Percentiles rank a stretch among this genome's conserved stretches.
phyloP scores from a whole-genome alignment of 306 rosid genomes.

The Ziziphus jujuba region DNA sequence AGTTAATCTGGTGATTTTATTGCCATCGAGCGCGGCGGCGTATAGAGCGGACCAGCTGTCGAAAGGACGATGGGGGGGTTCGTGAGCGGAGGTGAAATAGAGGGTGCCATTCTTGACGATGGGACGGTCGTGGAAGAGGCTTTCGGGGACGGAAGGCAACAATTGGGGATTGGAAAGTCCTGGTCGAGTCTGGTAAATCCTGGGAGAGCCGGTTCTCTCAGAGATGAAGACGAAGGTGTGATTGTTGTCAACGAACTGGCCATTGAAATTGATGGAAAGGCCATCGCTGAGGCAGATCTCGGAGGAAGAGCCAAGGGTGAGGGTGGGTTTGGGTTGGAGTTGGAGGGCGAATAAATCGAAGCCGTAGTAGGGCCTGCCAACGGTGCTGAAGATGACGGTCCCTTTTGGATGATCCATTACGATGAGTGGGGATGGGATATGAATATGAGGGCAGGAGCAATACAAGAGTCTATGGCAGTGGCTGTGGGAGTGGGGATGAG shows the following conservation, averaged over 20 bases:
- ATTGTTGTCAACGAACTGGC: constrained; percentile 46
- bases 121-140: constrained; percentile 74
- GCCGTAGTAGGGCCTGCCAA: constrained; percentile 63
- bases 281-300: constrained; percentile 71
- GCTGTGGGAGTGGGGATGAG: not conserved
- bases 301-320: not conserved
- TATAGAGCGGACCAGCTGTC: constrained; percentile 64
- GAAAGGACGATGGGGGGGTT: constrained; percentile 35
- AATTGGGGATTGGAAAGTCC: constrained; percentile 26
- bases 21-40: constrained; percentile 20
- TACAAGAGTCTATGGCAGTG: too few relatives aligned
- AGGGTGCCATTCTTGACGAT: constrained; percentile 35
- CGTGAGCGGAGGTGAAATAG: constrained; percentile 72
- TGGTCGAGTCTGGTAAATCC: constrained; percentile 41
- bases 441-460: too few relatives aligned
- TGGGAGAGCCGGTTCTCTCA: constrained; percentile 62
- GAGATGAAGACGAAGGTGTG: constrained; percentile 56
- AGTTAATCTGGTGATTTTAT: constrained; percentile 38
- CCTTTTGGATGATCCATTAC: constrained; percentile 44
- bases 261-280: constrained; percentile 72
- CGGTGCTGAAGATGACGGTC: constrained; percentile 56
- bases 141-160: constrained; percentile 31
- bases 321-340: constrained; percentile 19
- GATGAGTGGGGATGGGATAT: too few relatives aligned
- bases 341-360: constrained; percentile 62